Conservation (phyloP, 495 filamentous ascomycete genomes). For the Cladorrhinum samala region DNA sequence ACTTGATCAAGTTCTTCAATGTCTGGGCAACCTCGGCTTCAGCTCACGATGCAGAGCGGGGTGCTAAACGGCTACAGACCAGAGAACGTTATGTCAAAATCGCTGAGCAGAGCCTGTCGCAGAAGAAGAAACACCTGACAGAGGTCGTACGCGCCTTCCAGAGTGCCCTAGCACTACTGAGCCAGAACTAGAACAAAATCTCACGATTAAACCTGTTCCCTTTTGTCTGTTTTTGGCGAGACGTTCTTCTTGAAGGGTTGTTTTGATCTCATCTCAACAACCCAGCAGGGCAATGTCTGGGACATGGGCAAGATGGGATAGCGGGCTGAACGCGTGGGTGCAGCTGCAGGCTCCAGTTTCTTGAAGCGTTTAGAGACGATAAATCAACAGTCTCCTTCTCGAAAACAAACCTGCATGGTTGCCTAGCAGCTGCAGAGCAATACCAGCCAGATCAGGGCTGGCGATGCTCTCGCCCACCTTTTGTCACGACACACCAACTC, state of each 20-base stretch:
- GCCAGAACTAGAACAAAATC: constrained; percentile 29
- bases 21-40: constrained; percentile 62
- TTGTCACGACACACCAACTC: no score
- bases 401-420: neutral
- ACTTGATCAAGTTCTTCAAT: constrained; percentile 61
- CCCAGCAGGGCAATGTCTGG: no score
- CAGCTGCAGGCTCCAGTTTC: neutral
- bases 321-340: no score
- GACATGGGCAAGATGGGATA: no score
- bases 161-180: constrained; percentile 64
- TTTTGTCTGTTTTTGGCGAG: neutral
- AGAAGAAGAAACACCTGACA: constrained; percentile 67
- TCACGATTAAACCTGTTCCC: neutral
- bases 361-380: neutral
- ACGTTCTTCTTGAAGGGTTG: neutral
- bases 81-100: constrained; percentile 67
- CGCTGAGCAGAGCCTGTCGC: constrained; percentile 58
- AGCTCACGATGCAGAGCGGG: constrained; percentile 63
- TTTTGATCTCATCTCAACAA: neutral
- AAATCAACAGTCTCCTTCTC: neutral
- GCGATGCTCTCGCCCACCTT: no score
- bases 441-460: neutral
- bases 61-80: constrained; percentile 69
- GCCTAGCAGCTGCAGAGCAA: no score
- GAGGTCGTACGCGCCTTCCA: constrained; percentile 78